These are phyloP conservation scores for Serendipita sp. DNA, from an alignment of 768 basidiomycete genomes.

Conservation along the genomic window DNA sequence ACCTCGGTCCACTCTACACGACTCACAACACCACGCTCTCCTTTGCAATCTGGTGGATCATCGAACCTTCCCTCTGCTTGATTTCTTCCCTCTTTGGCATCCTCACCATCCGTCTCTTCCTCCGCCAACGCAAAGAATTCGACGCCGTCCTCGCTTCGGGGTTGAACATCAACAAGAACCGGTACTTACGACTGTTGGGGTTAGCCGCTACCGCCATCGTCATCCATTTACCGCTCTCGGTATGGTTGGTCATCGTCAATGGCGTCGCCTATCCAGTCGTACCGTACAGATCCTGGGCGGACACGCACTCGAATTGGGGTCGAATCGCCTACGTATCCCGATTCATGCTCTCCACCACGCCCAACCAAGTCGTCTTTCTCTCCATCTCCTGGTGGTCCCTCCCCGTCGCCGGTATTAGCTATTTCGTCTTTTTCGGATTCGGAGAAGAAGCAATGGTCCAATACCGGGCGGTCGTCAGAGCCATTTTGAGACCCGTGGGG, in stretches of 20 bases:
- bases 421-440: constrained; percentile 56
- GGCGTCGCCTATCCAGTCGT: constrained; percentile 11
- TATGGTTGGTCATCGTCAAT: neutral
- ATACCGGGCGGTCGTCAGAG: constrained; percentile 27
- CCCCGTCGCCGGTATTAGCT: constrained; percentile 34
- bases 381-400: constrained; percentile 30
- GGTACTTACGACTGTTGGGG: neutral
- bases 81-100: neutral
- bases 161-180: neutral
- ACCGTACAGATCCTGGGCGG: constrained; percentile 33
- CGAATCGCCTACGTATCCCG: neutral
- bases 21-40: constrained; percentile 33
- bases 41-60: constrained; percentile 27
- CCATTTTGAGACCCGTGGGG: neutral
- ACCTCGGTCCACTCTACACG: constrained; percentile 39
- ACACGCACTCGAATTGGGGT: constrained; percentile 32
- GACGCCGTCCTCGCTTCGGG: neutral
- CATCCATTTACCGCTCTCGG: neutral
- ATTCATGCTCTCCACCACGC: neutral
- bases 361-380: neutral
- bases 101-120: neutral
- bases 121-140: neutral
- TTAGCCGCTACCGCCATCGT: neutral
- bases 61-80: neutral
- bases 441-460: constrained; percentile 41